phyloP scores from a whole-genome alignment of 805 yeast genomes.

The Blastobotrys attinorum region DNA sequence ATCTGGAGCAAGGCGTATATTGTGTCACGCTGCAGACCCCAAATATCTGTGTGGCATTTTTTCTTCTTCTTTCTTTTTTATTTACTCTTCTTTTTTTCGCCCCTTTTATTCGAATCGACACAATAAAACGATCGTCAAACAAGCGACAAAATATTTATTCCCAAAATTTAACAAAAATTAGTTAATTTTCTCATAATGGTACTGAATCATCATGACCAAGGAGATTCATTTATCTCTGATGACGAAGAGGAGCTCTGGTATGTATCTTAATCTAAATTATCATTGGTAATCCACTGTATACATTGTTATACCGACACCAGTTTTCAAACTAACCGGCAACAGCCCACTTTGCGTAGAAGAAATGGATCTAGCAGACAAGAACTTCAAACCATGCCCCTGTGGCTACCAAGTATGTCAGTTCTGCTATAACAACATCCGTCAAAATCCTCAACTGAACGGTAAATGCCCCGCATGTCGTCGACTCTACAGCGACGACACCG shows the following conservation, averaged over 20 bases:
- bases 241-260: constrained; percentile 73
- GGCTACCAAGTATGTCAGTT: constrained; percentile 98
- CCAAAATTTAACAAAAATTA: background rate
- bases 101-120: no score
- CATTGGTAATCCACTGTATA: no score
- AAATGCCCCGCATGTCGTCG: constrained; percentile 98
- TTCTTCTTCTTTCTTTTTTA: no score
- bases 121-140: no score
- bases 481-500: constrained; percentile 84
- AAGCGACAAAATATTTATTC: no score
- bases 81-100: no score
- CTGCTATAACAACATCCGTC: constrained; percentile 93
- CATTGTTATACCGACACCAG: no score
- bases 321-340: constrained; percentile 20
- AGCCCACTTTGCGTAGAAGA: constrained; percentile 96
- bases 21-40: no score
- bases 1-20: no score
- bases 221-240: constrained; percentile 60
- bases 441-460: constrained; percentile 91
- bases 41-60: no score
- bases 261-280: constrained; percentile 23
- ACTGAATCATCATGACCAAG: constrained; percentile 15
- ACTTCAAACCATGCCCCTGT: constrained; percentile 99
- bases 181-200: constrained; percentile 9
- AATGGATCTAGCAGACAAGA: constrained; percentile 92